Base-by-base conservation (phyloP, 1,139 yeast species). In the Yamadazyma siamensis region DNA sequence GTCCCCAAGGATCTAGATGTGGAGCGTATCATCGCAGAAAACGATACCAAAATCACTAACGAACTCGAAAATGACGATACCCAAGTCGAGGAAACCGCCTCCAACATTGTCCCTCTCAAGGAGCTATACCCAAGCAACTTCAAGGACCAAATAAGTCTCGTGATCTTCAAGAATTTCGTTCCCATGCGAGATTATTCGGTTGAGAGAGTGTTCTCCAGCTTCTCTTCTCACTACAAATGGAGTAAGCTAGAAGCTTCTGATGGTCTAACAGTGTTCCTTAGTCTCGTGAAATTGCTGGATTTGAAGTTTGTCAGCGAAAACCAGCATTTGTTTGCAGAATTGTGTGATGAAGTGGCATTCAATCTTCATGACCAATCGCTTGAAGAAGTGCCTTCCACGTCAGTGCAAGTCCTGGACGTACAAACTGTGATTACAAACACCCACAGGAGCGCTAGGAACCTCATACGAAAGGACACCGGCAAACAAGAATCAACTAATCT, bases 101-200 rank as follows among this genome's bases (percentile, higher is more conserved):
- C 26, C 2, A 33, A 34, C 7, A 49, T 44, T 27, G 40, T 52
- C 9, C 22, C 25, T 10, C 11, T 37, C n/a, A 13, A 18, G 3
- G 58, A 53, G 1, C 48, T 70, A 10, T 46, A 49, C 5, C 35
- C 37, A 2, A 35, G 34, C 3, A 61, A 55, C 25, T 41, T 65
- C 27, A 54, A 55, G 19, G 62, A 69, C 16, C 75, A 72, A 36
- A 34, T 69, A 4, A 43, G 57, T 31, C 57, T 66, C 5, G 49
- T 70, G 3, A 46, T 59, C 1, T 42, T 71, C 6, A 52, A 52
- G 20, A 52, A 53, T 28, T 60, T 69, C 33, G 69, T 71, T 4
- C 47, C 48, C 18, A 38, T 68, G 7, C 49, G 54, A 35, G 44
- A 40, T 19, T 37, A 43, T 5, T 48, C 49, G 0, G 47, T 66